Base-by-base conservation (phyloP, 1,284 basidiomycete species). In the Rhizoctonia solani region DNA sequence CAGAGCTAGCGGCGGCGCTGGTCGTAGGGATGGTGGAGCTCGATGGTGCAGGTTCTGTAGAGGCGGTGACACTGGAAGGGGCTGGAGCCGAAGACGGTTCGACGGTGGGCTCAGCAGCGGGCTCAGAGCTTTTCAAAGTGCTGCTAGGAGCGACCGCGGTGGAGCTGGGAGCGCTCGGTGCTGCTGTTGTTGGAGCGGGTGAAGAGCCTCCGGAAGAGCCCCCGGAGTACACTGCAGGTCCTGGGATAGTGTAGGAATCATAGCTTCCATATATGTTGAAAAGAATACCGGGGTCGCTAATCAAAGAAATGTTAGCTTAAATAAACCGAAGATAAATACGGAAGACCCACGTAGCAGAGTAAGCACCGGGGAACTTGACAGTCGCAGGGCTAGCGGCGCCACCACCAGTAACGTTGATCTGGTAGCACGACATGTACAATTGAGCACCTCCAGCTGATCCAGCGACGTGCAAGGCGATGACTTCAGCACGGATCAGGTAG, bases 401-500 rank as follows among this genome's bases (percentile, higher is more conserved):
- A 3, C 81, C 81, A n/a, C 81, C 81, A n/a, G 80, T 82, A 61
- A 83, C 80, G 23, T 29, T 68, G 67, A 68, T 34, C 49, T 70
- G 67, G 69, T 53, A 69, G 68, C 68, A 69, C 27, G 42, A 32
- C 46, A 49, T 44, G 58, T 54, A 52, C 39, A 53, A 66, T 50
- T 47, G 39, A 46, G 83, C 83, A 50, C 83, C 83, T 27, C 82
- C 82, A 72, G 83, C 82, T 13, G 69, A 75, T 4, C 72, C 69
- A 1, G 78, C 81, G 16, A 72, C 79, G 71, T 82, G 81, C 23
- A 82, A 74, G 23, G 80, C 81, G 66, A 84, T 84, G 55, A 84
- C 74, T 72, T 85, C 83, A 19, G 80, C 76, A 21, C 83, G 79
- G 30, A 85, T 75, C n/a, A 85, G 74, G 69, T 84, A 85, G 58